phyloP scores from a whole-genome alignment of 129 eudicot species.

The Flaveria linearis region DNA sequence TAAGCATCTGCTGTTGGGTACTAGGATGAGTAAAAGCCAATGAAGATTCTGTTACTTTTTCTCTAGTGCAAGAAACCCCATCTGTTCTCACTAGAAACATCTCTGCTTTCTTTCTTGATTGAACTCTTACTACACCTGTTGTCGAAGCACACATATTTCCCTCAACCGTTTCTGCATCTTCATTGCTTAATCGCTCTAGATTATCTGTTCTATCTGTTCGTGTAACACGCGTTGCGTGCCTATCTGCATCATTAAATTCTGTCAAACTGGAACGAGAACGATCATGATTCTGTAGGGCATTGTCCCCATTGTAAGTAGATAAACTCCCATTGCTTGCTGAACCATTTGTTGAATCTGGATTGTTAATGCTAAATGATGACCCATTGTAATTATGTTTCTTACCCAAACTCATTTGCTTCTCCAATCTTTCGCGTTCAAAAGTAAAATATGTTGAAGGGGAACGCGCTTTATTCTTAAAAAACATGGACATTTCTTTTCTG shows the following conservation, averaged over 20 bases:
- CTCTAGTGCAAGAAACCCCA: conserved; percentile 93
- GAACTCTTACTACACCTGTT: conserved; percentile 95
- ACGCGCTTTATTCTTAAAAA: conserved; percentile 47
- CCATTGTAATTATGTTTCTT: conserved; percentile 41
- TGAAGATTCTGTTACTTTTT: conserved; percentile 97
- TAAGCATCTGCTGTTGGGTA: conserved; percentile 99
- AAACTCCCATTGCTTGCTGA: conserved; percentile 34
- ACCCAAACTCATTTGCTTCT: conserved; percentile 37
- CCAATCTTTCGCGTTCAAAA: conserved; percentile 55
- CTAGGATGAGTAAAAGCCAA: conserved; percentile 97
- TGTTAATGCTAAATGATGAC: conserved; percentile 17
- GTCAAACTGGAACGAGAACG: conserved; percentile 36
- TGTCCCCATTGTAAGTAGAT: conserved; percentile 37
- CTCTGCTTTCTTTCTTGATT: conserved; percentile 96
- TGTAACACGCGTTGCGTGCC: conserved; percentile 26
- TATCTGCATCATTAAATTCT: conserved; percentile 36
- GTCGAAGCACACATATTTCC: conserved; percentile 99
- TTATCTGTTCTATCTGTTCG: conserved; percentile 30
- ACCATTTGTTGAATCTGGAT: conserved; percentile 44
- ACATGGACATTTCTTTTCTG: conserved; percentile 74
- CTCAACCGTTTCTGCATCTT: conserved; percentile 51
- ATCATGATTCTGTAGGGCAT: conserved; percentile 20
- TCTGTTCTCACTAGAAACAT: conserved; percentile 97
- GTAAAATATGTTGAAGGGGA: conserved; percentile 65
- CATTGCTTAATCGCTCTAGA: conserved; percentile 38